These are phyloP conservation scores for Heliocybe sulcata DNA, from an alignment of 1,284 basidiomycete species.

Conservation along the genomic window DNA sequence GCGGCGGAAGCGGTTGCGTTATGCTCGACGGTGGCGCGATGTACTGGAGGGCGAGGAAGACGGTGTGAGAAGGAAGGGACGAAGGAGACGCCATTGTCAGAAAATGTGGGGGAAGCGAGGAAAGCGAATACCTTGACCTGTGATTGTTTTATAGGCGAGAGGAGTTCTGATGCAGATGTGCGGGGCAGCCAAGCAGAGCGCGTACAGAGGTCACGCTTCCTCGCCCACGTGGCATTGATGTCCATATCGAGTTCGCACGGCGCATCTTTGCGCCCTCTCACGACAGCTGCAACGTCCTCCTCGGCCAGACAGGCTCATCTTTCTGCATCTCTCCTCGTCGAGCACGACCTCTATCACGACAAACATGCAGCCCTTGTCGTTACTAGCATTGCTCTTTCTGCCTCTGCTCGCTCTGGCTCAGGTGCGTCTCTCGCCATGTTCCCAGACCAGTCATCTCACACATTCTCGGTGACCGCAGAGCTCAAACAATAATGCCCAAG, in stretches of 20 bases:
- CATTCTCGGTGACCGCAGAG: not conserved
- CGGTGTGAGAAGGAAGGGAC: constrained; percentile 28
- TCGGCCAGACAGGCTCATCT: not conserved
- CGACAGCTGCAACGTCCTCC: not conserved
- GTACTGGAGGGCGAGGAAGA: constrained; percentile 48
- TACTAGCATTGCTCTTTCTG: constrained; percentile 20
- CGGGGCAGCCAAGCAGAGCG: not conserved
- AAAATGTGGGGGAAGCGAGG: constrained; percentile 4
- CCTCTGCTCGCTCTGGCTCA: constrained; percentile 27
- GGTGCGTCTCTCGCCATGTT: constrained; percentile 16
- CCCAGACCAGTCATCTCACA: constrained; percentile 1
- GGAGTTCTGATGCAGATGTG: not conserved
- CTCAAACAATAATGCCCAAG: not conserved
- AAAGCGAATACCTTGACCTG: not conserved
- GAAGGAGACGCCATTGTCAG: constrained; percentile 22
- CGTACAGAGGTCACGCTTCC: not conserved
- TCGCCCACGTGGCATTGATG: not conserved
- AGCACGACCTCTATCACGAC: constrained; percentile 2
- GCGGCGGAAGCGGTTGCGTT: constrained; percentile 41
- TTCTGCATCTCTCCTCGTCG: constrained; percentile 6
- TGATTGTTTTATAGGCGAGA: not conserved
- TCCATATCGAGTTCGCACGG: not conserved
- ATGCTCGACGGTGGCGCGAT: constrained; percentile 47
- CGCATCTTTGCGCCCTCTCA: constrained; percentile 1
- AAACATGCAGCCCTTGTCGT: constrained; percentile 17